Evolutionary conservation across 768 basidiomycete genomes (phyloP), one percentile per base, ranked within the genome.

Genomic region (Naganishia vaughanmartiniae): DNA sequence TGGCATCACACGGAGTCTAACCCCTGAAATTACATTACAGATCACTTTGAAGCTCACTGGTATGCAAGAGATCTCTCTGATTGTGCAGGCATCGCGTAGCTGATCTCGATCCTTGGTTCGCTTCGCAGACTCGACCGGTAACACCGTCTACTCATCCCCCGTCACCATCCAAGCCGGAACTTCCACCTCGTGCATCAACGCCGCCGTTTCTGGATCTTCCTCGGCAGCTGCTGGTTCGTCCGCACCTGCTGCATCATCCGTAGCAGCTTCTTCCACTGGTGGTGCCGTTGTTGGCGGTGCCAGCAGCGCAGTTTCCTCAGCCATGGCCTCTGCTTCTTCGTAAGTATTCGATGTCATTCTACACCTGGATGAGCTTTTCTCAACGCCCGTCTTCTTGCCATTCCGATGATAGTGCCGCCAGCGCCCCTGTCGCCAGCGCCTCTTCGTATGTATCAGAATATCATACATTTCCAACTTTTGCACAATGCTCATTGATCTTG

Each of bases 91-190:
- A 24, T 7, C 19, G 5, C n/a, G 2, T 51, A n/a, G 24, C 48
- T 26, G 24, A 51, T 17, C 5, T 15, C 17, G 3, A 19, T 31
- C 30, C 7, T 34, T 33, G 4, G 33, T 34, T 56, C 17, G 54
- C 26, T 31, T 19, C 33, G 4, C 24, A 51, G 92, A 93, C 76
- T 78, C 69, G 67, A 86, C 82, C 33, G 91, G 92, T 72, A 65
- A 68, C 67, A 74, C 73, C 65, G 67, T 68, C 58, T 81, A 81
- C 76, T 76, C 76, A 17, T 76, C 74, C 17, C 72, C 75, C 46
- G 26, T 75, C 28, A 74, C 73, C 65, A 77, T 79, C 53, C 73
- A 74, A 68, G 73, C 74, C 54, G 80, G 80, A 58, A 54, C 73
- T 26, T 74, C 72, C 66, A 74, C 56, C 60, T 54, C 74, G 14